Base-by-base conservation (phyloP, 371 early-diverging fungal species). In the Parasitella parasitica region DNA sequence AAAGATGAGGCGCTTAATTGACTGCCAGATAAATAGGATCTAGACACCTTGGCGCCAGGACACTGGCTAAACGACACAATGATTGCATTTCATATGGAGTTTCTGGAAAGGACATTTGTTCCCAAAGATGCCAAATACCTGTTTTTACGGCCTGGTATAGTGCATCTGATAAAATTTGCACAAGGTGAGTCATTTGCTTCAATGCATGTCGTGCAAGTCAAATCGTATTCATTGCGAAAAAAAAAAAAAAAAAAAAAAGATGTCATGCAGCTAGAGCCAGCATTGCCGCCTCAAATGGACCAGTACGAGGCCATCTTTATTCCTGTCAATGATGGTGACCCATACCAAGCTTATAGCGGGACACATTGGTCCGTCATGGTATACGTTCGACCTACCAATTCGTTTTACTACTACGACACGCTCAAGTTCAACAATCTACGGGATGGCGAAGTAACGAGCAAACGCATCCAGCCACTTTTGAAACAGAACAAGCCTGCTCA, bases 61-160 rank as follows among this genome's bases (percentile, higher is more conserved):
- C 61, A 76, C 41, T 86, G 86, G 86, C 39, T 86, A 36, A 84
- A 84, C 58, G 86, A 86, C 63, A 81, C 82, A 2, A 78, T 86
- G 36, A 71, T 86, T 51, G 74, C 71, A 26, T 84, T 84, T 57
- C 72, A 81, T 54, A 82, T 73, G 66, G 86, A 86, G 46, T 78
- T 71, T 57, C 67, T 79, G 4, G 85, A 83, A 18, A 59, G 77
- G 34, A 60, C 66, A 8, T 56, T 62, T 53, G 62, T 76, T 52
- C 63, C 69, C 12, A 64, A 58, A 20, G 61, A 68, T 26, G 64
- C 57, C 0, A 63, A 65, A 1, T 70, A 75, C 24, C 18, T 76
- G 3, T 63, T 83, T 24, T 62, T 78, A 36, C 52, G 81, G 15
- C 76, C 79, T 26, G 75, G 69, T 6, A 75, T 75, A 35, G 72